These are phyloP conservation scores for Pseudomonodictys pantanalensis DNA, from an alignment of 495 filamentous ascomycete species.

Conservation along the genomic window DNA sequence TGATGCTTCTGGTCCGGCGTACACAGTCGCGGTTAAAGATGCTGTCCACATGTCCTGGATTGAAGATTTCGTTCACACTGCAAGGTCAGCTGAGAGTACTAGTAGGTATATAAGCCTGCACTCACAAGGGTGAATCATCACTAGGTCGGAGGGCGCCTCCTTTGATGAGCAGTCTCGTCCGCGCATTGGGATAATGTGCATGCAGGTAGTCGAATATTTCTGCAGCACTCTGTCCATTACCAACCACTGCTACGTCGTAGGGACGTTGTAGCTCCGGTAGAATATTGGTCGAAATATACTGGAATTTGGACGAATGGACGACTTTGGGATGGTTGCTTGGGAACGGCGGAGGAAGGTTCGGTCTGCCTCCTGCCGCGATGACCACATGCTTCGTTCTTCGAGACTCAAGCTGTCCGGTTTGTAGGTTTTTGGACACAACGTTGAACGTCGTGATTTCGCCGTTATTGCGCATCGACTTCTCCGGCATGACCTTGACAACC, in stretches of 20 bases:
- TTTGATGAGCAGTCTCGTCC: slow-evolving; percentile 71
- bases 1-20: slow-evolving; percentile 60
- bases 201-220: slow-evolving; percentile 93
- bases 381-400: slow-evolving; percentile 76
- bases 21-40: slow-evolving; percentile 63
- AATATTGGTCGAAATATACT: slow-evolving; percentile 57
- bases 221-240: slow-evolving; percentile 86
- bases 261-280: slow-evolving; percentile 55
- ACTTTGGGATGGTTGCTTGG: slow-evolving; percentile 61
- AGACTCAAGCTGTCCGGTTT: slow-evolving; percentile 51
- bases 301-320: slow-evolving; percentile 89
- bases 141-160: slow-evolving; percentile 79
- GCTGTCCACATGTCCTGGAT: slow-evolving; percentile 73
- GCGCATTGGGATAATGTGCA: slow-evolving; percentile 74
- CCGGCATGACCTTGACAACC: slow-evolving; percentile 60
- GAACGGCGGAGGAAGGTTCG: slow-evolving; percentile 69
- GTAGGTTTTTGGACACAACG: slow-evolving; percentile 53
- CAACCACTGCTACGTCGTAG: slow-evolving; percentile 78
- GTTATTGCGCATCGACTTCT: slow-evolving; percentile 37
- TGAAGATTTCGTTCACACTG: slow-evolving; percentile 95
- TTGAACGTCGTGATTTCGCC: slow-evolving; percentile 52
- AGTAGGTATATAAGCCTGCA: slow-evolving; percentile 17
- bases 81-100: slow-evolving; percentile 27
- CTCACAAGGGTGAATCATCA: slow-evolving; percentile 93
- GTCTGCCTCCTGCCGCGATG: slow-evolving; percentile 77